A percentile compares a stretch with the other conserved stretches of the same genome.
Conservation (phyloP, 805 yeast genomes). For the Metschnikowia similis region DNA sequence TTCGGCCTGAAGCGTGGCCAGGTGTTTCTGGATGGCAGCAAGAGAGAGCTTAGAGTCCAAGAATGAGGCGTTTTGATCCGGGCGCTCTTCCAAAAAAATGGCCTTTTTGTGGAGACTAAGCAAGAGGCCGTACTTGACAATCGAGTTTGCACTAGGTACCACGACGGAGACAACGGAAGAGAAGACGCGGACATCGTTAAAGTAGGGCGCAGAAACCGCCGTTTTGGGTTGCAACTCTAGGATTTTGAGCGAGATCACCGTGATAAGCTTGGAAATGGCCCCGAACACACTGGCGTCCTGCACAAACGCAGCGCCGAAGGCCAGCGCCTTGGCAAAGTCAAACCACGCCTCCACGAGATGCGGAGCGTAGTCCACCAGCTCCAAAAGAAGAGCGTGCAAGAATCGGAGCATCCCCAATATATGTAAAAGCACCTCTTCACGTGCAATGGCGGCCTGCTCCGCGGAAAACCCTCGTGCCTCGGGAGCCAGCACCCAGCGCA, state of each 20-base stretch:
- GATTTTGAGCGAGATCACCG: slow-evolving; percentile 48
- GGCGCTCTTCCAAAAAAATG: slow-evolving; percentile 37
- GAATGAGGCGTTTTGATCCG: slow-evolving; percentile 19
- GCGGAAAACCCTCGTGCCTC: neutral
- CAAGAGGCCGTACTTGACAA: slow-evolving; percentile 65
- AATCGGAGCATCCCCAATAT: slow-evolving; percentile 34
- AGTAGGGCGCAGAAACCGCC: slow-evolving; percentile 27
- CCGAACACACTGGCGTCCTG: slow-evolving; percentile 22
- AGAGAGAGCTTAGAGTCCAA: slow-evolving; percentile 15
- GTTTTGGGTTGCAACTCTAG: slow-evolving; percentile 47
- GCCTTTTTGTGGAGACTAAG: slow-evolving; percentile 52
- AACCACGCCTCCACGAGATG: slow-evolving; percentile 51
- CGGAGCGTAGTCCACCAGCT: slow-evolving; percentile 28
- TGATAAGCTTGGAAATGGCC: slow-evolving; percentile 42
- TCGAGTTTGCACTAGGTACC: slow-evolving; percentile 34
- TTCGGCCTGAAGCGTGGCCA: slow-evolving; percentile 4
- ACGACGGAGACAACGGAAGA: slow-evolving; percentile 24
- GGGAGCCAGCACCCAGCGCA: neutral
- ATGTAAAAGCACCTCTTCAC: slow-evolving; percentile 29
- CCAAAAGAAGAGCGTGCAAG: slow-evolving; percentile 36
- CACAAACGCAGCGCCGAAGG: slow-evolving; percentile 21
- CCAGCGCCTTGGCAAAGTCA: slow-evolving; percentile 37
- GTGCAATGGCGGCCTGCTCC: slow-evolving; percentile 5
- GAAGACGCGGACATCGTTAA: slow-evolving; percentile 34
- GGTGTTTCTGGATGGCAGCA: neutral